Evolutionary conservation across 106 monocot species (phyloP).

Genomic region (Ottelia alismoides): DNA sequence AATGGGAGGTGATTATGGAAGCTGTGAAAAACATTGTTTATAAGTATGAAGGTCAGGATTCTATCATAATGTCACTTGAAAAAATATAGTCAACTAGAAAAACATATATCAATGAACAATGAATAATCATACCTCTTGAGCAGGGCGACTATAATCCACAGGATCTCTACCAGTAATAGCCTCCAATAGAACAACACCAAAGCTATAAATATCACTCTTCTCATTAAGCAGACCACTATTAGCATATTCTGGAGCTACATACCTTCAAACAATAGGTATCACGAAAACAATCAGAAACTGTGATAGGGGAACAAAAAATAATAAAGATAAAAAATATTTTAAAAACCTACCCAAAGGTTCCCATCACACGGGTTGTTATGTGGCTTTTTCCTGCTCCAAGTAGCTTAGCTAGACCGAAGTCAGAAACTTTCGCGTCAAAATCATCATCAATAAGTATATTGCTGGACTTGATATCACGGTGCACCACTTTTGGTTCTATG

Average conservation of each 20-base stretch:
- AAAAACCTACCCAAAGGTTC: slow-evolving; percentile 47
- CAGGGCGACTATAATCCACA: slow-evolving; percentile 81
- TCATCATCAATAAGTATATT: slow-evolving; percentile 63
- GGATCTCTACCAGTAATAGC: slow-evolving; percentile 94
- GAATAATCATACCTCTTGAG: slow-evolving; percentile 73
- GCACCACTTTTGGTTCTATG: slow-evolving; percentile 70
- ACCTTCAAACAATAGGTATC: slow-evolving; percentile 30
- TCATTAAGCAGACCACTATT: slow-evolving; percentile 91
- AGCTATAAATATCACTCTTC: slow-evolving; percentile 94
- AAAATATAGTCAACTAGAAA: neutral
- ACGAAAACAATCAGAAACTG: slow-evolving; percentile 2
- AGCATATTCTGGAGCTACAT: slow-evolving; percentile 98
- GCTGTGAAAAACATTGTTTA: no score
- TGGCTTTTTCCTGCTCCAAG: slow-evolving; percentile 67
- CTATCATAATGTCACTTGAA: neutral
- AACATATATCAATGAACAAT: neutral
- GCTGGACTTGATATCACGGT: slow-evolving; percentile 63
- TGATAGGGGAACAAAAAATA: neutral
- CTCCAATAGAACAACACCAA: slow-evolving; percentile 86
- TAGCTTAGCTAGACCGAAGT: slow-evolving; percentile 69
- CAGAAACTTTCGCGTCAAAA: slow-evolving; percentile 54
- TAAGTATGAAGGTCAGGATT: no score
- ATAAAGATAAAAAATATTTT: neutral
- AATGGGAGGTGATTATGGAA: no score
- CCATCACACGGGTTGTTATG: slow-evolving; percentile 62